Base-by-base conservation (phyloP, 768 basidiomycete genomes). In the Coprinopsis cinerea region DNA sequence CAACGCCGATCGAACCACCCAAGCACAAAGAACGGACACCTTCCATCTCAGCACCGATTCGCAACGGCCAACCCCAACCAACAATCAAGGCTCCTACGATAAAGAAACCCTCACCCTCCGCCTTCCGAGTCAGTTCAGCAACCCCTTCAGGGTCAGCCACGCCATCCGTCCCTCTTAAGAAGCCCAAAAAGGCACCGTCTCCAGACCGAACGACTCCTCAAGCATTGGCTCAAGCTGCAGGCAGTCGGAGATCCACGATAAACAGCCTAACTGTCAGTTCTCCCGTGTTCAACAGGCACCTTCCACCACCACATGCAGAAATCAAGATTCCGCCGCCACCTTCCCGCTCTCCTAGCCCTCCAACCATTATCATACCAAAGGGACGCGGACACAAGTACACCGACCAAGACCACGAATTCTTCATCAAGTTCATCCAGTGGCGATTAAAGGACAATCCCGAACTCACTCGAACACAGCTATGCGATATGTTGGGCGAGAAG, bases 311-410 rank as follows among this genome's bases (percentile, higher is more conserved):
- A n/a, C 76, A 83, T 57, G 70, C 77, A 41, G 75, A 80, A 41
- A 67, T 83, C 47, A 75, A 70, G 54, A 68, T 82, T 26, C 85
- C 83, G 4, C 69, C 71, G 6, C 80, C 82, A 13, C 84, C 85
- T 1, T 79, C 80, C 18, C 79, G 83, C 40, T 80, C 81, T n/a
- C 86, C 86, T 1, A 78, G 72, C 2, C 85, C 86, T 20, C 86
- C 85, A 5, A 74, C 72, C 7, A 62, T 62, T 48, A 59, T 81
- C 23, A 67, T 81, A 47, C 70, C 67, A 32, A 65, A 64, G 46
- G 72, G 69, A 11, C 64, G 74, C 48, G 82, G 84, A 43, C 75
- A 83, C 53, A 79, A 67, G 61, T 88, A 82, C 57, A 87, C 85
- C 1, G 65, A 72, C 22, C 81, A 81, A 55, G 86, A 88, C 58